Evolutionary conservation across 1,284 basidiomycete genomes (phyloP).

Genomic region (Moniliella sp.): DNA sequence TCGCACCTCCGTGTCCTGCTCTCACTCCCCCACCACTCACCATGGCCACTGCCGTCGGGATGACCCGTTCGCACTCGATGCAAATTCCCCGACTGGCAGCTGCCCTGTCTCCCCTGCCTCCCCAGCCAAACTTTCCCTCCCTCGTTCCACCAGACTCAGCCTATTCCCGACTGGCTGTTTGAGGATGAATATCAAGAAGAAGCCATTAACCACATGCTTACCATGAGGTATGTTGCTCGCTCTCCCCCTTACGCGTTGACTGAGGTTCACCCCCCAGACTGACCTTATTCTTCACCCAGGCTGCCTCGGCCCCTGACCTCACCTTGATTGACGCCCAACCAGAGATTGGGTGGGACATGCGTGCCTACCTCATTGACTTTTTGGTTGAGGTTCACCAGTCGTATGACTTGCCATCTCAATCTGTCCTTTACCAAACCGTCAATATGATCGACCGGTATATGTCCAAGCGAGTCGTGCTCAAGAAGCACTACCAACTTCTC

Average conservation of each 20-base stretch:
- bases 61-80: no score
- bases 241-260: neutral
- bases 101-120: no score
- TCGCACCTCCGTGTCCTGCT: no score
- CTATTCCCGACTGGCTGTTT: no score
- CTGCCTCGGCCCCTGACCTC: conserved; percentile 60
- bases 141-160: no score
- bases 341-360: conserved; percentile 67
- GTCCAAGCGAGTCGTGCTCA: conserved; percentile 88
- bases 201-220: conserved; percentile 73
- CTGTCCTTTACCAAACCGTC: conserved; percentile 84
- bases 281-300: conserved; percentile 37
- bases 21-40: no score
- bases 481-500: conserved; percentile 96
- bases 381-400: conserved; percentile 93
- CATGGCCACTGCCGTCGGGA: no score
- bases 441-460: conserved; percentile 99
- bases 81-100: no score
- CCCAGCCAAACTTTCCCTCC: no score
- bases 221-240: conserved; percentile 75
- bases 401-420: conserved; percentile 72
- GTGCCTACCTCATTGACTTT: conserved; percentile 91
- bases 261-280: neutral
- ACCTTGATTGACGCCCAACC: conserved; percentile 96
- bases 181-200: conserved; percentile 91